Base-by-base conservation (phyloP, 2,329 filamentous ascomycete species). In the Clonostachys sp. region DNA sequence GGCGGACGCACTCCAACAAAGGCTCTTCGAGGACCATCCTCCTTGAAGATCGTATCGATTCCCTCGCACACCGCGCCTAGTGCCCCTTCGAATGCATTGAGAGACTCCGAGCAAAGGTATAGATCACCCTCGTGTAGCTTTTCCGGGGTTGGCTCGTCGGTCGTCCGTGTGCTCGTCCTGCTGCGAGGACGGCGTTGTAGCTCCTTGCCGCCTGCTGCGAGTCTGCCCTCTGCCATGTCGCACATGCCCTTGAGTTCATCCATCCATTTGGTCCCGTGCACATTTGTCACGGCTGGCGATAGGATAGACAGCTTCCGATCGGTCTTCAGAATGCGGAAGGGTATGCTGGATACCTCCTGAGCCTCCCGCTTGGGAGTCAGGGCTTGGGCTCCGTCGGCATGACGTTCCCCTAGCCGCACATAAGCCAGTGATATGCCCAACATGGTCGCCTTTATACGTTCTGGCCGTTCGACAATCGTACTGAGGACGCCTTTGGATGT, bases 201-300 rank as follows among this genome's bases (percentile, higher is more conserved):
- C 64, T 96, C 91, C 61, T 87, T 92, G 10, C 84, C 85, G 48
- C 84, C 87, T 52, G 82, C 72, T 6, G 89, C 87, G 45, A 97
- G 74, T 59, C 87, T 92, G 6, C 80, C 75, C 60, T 89, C 89
- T 5, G 92, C 91, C 41, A 81, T 74, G 34, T 89, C 78, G 62
- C 94, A 97, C 86, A 97, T 89, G 8, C 78, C 72, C 65, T 84
- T 87, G 44, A 99, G 70, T 61, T 97, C 92, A 45, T 88, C 83
- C 91, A 97, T 96, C 92, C 92, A 96, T 53, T 87, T 87, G 4
- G 74, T 77, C 1, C 92, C 92, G 67, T 99, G 94, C 0, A 99
- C 91, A 61, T 92, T 90, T 7, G 89, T 92, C 7, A 97, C 91
- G 1, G 84, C 84, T 4, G 82, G 77, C 3, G 90, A 89, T 16